Conservation (phyloP, 1,284 basidiomycete genomes). For the Tremellales sp. region DNA sequence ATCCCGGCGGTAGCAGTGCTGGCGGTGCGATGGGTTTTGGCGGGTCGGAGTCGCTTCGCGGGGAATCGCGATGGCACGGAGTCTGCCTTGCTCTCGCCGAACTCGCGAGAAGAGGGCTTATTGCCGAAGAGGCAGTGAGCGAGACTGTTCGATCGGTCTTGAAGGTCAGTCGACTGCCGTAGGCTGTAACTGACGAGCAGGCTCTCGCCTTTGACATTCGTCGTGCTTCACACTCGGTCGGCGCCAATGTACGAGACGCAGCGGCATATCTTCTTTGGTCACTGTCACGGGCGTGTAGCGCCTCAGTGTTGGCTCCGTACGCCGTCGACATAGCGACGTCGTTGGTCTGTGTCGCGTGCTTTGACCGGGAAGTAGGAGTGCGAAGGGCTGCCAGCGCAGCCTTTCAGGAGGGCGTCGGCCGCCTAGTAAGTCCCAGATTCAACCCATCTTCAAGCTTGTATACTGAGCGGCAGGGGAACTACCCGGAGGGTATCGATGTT, state of each 20-base stretch:
- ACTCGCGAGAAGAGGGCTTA: constrained; percentile 74
- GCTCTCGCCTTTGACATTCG: constrained; percentile 89
- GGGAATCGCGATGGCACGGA: constrained; percentile 92
- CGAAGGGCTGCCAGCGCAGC: constrained; percentile 96
- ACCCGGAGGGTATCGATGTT: constrained; percentile 91
- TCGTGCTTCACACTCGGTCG: constrained; percentile 86
- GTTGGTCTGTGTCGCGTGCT: constrained; percentile 74
- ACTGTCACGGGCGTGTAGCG: constrained; percentile 70
- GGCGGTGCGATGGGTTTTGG: constrained; percentile 54
- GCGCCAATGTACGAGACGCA: constrained; percentile 90
- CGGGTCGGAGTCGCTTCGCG: constrained; percentile 61
- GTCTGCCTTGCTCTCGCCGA: constrained; percentile 90
- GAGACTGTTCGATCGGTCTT: constrained; percentile 70
- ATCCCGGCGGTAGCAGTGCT: constrained; percentile 57
- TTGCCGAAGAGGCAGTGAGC: constrained; percentile 58
- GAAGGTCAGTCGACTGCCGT: constrained; percentile 55
- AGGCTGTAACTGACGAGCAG: constrained; percentile 47
- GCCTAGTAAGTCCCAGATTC: constrained; percentile 63
- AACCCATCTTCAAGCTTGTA: neutral
- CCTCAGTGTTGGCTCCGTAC: constrained; percentile 59
- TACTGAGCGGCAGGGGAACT: constrained; percentile 59
- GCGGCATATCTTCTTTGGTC: constrained; percentile 95
- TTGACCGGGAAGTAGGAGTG: constrained; percentile 91
- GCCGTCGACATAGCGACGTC: constrained; percentile 63
- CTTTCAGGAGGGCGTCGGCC: constrained; percentile 94